These are phyloP conservation scores for Hypomontagnella submonticulosa DNA, from an alignment of 495 filamentous ascomycete species.

Conservation along the genomic window DNA sequence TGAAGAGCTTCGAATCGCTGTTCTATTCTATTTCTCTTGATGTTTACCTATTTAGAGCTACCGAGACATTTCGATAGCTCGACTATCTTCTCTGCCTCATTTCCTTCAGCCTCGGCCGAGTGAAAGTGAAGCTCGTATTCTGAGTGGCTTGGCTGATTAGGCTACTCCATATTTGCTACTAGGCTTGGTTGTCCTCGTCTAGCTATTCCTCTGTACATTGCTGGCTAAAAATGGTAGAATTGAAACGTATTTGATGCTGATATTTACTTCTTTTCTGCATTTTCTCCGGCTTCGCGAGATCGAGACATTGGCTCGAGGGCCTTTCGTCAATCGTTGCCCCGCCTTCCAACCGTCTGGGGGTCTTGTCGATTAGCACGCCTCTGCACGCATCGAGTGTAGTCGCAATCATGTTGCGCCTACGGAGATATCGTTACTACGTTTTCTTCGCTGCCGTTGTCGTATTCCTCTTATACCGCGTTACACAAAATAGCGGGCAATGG, in stretches of 20 bases:
- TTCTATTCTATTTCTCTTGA: background rate
- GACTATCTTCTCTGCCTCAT: background rate
- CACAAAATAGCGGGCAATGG: constrained; percentile 59
- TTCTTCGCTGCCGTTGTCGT: constrained; percentile 73
- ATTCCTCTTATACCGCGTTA: constrained; percentile 74
- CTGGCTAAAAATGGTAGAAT: constrained; percentile 33
- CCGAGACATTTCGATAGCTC: constrained; percentile 12
- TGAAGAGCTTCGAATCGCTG: background rate
- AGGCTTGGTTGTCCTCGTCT: background rate
- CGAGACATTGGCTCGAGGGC: constrained; percentile 22
- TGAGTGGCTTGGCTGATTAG: constrained; percentile 10
- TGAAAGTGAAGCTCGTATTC: constrained; percentile 24
- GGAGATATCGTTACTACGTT: constrained; percentile 80
- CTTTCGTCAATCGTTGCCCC: constrained; percentile 26
- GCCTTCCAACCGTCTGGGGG: constrained; percentile 11
- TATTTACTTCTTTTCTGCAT: constrained; percentile 14
- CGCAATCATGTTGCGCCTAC: constrained; percentile 75
- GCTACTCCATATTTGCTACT: constrained; percentile 13
- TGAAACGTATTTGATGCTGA: constrained; percentile 26
- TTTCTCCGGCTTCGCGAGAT: constrained; percentile 5
- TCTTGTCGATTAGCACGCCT: constrained; percentile 6
- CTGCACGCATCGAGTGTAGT: constrained; percentile 10
- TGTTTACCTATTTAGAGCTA: constrained; percentile 10
- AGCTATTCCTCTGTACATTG: constrained; percentile 11
- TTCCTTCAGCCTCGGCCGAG: constrained; percentile 22